Percentiles rank a stretch among this genome's conserved stretches.
These are phyloP conservation scores for Jatropha curcas DNA, from an alignment of 345 rosid genomes.

Conservation along the genomic window DNA sequence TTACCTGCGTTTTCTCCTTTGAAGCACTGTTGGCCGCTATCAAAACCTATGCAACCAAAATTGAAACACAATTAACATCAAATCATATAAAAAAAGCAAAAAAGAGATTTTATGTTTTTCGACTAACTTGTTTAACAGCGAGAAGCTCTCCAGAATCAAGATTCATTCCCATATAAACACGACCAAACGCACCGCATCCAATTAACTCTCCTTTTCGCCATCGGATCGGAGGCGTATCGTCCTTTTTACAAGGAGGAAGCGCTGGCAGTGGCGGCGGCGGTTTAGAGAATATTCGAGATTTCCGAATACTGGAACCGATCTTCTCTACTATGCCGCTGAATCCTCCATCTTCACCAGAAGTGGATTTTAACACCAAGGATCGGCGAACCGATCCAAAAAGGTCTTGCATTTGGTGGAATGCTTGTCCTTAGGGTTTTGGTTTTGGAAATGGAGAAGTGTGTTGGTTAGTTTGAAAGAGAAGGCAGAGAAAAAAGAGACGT, in stretches of 20 bases:
- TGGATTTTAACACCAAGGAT: slow-evolving; percentile 32
- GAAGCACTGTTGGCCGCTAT: slow-evolving; percentile 63
- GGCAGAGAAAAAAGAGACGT: slow-evolving; percentile 22
- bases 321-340: slow-evolving; percentile 31
- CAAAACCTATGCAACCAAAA: slow-evolving; percentile 43
- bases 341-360: slow-evolving; percentile 28
- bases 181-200: slow-evolving; percentile 35
- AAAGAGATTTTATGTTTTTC: not conserved
- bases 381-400: slow-evolving; percentile 39
- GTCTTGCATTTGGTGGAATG: slow-evolving; percentile 26
- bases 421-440: not conserved
- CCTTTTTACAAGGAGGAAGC: slow-evolving; percentile 22
- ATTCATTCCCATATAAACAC: slow-evolving; percentile 42
- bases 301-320: slow-evolving; percentile 35
- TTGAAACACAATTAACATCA: not conserved
- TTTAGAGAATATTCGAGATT: slow-evolving; percentile 28
- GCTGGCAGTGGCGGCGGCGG: slow-evolving; percentile 10
- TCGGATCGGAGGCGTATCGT: slow-evolving; percentile 29
- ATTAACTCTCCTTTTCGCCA: slow-evolving; percentile 42
- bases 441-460: not conserved
- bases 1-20: slow-evolving; percentile 73
- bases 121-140: slow-evolving; percentile 36
- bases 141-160: slow-evolving; percentile 41
- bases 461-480: slow-evolving; percentile 17
- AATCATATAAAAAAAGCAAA: not conserved